Percentiles rank a stretch among this genome's conserved stretches.
Evolutionary conservation across 495 filamentous ascomycete species (phyloP).

Genomic region (Hypoxylon lienhwacheense): DNA sequence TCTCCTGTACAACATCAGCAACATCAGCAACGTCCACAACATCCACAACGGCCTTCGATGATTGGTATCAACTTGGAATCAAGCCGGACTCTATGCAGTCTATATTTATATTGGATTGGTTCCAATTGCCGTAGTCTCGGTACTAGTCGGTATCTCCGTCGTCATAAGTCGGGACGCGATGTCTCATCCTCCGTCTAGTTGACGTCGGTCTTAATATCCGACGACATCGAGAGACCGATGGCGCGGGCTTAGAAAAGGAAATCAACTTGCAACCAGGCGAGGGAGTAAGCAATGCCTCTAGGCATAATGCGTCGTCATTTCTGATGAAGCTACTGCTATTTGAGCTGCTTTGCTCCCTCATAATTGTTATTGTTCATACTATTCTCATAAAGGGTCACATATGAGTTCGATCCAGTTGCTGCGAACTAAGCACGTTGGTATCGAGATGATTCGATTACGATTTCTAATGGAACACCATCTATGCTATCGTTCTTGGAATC

Average conservation of each 20-base stretch:
- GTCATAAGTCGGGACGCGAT: slow-evolving; percentile 14
- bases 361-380: not conserved
- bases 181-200: slow-evolving; percentile 2
- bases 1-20: no score
- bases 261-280: no score
- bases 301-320: not conserved
- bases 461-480: not conserved
- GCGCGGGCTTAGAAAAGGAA: not conserved
- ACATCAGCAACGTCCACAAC: no score
- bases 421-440: no score
- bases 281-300: not conserved
- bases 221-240: slow-evolving; percentile 14
- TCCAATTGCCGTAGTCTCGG: slow-evolving; percentile 24
- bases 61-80: no score
- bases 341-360: not conserved
- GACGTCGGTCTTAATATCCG: slow-evolving; percentile 16
- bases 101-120: not conserved
- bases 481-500: not conserved
- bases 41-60: no score
- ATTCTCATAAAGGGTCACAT: not conserved
- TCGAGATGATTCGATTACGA: no score
- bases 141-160: slow-evolving; percentile 29
- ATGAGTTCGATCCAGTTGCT: not conserved
- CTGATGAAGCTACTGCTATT: not conserved
- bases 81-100: no score